Conservation (phyloP, 495 filamentous ascomycete genomes). For the Friedmanniomyces endolithicus region DNA sequence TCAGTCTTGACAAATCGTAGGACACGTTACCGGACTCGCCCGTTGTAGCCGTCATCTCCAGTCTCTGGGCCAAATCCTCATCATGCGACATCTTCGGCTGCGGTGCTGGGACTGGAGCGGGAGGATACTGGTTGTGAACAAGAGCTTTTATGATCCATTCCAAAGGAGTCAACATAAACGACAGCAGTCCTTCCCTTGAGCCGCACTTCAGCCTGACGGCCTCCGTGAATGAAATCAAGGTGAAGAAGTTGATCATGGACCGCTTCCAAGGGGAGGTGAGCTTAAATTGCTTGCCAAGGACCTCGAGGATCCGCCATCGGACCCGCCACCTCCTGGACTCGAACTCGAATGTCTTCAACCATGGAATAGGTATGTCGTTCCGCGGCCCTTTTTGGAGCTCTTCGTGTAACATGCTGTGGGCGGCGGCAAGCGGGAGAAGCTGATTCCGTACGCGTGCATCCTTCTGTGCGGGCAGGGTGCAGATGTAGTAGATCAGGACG, state of each 20-base stretch:
- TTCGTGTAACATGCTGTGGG: background rate
- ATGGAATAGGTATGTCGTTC: background rate
- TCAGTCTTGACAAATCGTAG: background rate
- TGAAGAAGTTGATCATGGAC: conserved; percentile 1
- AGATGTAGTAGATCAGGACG: conserved; percentile 43
- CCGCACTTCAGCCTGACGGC: conserved; percentile 10
- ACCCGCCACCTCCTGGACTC: background rate
- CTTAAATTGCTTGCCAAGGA: conserved; percentile 1
- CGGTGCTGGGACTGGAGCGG: background rate
- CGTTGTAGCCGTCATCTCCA: background rate
- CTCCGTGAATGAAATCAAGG: conserved; percentile 14
- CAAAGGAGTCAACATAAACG: conserved; percentile 2
- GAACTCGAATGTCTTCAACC: background rate
- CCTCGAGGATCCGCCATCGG: background rate
- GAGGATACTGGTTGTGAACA: background rate
- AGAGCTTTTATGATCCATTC: background rate
- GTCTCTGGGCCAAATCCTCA: background rate
- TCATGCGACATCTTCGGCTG: background rate
- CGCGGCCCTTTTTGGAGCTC: background rate
- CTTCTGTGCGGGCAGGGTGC: conserved; percentile 41
- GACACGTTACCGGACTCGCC: background rate
- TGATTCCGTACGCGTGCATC: conserved; percentile 36
- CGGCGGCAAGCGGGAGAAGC: conserved; percentile 35
- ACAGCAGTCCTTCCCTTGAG: conserved; percentile 5
- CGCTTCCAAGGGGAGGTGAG: background rate